A percentile compares a stretch with the other conserved stretches of the same genome.
Evolutionary conservation across 345 rosid species (phyloP).

Genomic region (Arabidopsis arenosa): DNA sequence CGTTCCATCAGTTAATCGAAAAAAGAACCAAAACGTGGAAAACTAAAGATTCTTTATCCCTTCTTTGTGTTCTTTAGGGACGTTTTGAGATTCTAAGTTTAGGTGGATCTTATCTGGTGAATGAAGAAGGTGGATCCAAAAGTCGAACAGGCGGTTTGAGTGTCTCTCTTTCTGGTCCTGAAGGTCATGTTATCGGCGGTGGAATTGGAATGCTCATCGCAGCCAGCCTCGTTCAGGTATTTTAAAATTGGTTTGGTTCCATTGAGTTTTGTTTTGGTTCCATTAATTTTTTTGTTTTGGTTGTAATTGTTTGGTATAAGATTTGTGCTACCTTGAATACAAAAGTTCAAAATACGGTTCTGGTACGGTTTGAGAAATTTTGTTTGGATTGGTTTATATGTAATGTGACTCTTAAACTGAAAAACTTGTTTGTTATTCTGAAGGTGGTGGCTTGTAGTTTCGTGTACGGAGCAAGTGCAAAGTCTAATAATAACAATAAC

Average conservation of each 20-base stretch:
- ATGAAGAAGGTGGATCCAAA: conserved; percentile 85
- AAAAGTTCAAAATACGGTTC: background rate
- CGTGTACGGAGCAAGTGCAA: conserved; percentile 64
- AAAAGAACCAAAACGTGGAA: background rate
- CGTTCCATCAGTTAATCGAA: background rate
- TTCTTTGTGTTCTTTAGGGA: conserved; percentile 62
- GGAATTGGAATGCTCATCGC: conserved; percentile 83
- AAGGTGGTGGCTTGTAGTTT: conserved; percentile 97
- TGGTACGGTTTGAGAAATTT: background rate
- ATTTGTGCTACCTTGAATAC: background rate
- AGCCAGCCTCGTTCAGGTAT: conserved; percentile 84
- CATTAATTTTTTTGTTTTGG: background rate
- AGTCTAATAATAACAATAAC: conserved; percentile 39
- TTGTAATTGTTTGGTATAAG: background rate
- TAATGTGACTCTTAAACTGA: conserved; percentile 2
- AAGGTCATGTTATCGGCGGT: conserved; percentile 94
- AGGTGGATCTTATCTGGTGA: conserved; percentile 90
- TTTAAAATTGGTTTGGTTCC: background rate
- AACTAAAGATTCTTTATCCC: background rate
- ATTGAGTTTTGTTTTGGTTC: background rate
- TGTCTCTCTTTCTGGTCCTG: conserved; percentile 89
- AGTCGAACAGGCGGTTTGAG: conserved; percentile 89
- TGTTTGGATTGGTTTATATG: background rate
- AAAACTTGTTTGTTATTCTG: conserved; percentile 15
- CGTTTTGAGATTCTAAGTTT: conserved; percentile 90